Conservation (phyloP, 768 basidiomycete genomes). For the Dentipellis fragilis region DNA sequence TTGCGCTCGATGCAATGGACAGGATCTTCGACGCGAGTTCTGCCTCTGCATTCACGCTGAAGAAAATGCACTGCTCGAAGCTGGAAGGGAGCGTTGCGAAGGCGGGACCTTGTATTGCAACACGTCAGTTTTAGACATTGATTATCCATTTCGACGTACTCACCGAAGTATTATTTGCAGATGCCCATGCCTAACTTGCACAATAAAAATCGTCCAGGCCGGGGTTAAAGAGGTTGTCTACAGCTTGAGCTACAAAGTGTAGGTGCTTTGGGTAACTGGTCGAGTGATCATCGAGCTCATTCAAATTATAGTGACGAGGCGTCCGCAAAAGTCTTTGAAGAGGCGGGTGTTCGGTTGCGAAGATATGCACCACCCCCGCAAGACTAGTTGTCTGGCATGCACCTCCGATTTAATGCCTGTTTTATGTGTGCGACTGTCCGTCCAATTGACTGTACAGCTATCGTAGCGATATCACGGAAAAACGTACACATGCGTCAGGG, state of each 20-base stretch:
- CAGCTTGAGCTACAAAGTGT: constrained; percentile 94
- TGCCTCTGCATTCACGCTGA: constrained; percentile 97
- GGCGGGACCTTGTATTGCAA: constrained; percentile 94
- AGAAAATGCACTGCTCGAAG: constrained; percentile 93
- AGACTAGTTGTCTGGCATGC: no score
- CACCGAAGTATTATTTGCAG: constrained; percentile 29
- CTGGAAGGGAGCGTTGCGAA: constrained; percentile 79
- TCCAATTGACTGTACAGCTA: no score
- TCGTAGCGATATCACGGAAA: no score
- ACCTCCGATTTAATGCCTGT: no score
- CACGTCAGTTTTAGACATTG: constrained; percentile 51
- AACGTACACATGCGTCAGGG: no score
- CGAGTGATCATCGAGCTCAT: not conserved
- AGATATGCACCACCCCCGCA: constrained; percentile 44
- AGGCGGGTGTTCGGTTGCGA: constrained; percentile 76
- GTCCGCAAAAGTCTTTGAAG: constrained; percentile 65
- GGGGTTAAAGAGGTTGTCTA: constrained; percentile 91
- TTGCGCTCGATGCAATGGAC: constrained; percentile 69
- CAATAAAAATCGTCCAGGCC: constrained; percentile 94
- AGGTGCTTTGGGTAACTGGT: constrained; percentile 20
- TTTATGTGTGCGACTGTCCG: no score
- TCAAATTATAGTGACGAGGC: constrained; percentile 58
- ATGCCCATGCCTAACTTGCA: constrained; percentile 96
- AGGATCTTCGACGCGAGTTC: constrained; percentile 45
- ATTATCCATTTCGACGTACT: not conserved